Evolutionary conservation across 1,284 basidiomycete genomes (phyloP), one percentile per base, ranked within the genome.

Genomic region (Neolentinus lepideus): DNA sequence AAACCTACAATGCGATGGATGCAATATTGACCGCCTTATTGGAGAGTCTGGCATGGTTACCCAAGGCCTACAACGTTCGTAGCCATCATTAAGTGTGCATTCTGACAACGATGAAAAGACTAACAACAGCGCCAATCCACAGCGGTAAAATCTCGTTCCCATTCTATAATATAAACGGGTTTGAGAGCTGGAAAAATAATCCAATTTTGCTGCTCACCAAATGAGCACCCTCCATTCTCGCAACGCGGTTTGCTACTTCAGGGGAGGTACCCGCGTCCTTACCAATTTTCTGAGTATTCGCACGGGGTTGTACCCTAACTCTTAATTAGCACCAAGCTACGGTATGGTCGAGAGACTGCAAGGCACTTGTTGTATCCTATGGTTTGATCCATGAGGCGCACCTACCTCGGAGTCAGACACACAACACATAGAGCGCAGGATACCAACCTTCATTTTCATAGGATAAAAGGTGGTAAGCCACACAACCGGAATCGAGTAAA

Each of bases 141-240:
- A 63, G 48, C 1, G 62, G 62, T n/a, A 61, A 55, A 1, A 61
- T 51, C 51, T 63, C 62, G 35, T 58, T 59, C 24, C 62, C 62
- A 38, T 63, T 63, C 62, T 63, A 43, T 21, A 12, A 29, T 25
- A 19, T 25, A 19, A 27, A 16, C n/a, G 36, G 31, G 24, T 16
- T n/a, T 9, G 22, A 54, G 45, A 46, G 12, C n/a, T 26, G 0
- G 8, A 26, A 2, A 29, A 2, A 9, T 33, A 12, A 36, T 22
- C 22, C 24, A 43, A n/a, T 53, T 31, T 16, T 2, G 25, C 9
- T 21, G 27, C 56, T 29, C 14, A 61, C 61, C 36, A 57, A 29
- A 33, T 62, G 61, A 19, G 61, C 61, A 8, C 57, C 61, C 29
- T 58, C 57, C 36, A 62, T 43, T 50, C 60, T 58, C 22, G 54